Conservation (phyloP, 2,329 filamentous ascomycete species). For the Trichoderma citrinoviride region DNA sequence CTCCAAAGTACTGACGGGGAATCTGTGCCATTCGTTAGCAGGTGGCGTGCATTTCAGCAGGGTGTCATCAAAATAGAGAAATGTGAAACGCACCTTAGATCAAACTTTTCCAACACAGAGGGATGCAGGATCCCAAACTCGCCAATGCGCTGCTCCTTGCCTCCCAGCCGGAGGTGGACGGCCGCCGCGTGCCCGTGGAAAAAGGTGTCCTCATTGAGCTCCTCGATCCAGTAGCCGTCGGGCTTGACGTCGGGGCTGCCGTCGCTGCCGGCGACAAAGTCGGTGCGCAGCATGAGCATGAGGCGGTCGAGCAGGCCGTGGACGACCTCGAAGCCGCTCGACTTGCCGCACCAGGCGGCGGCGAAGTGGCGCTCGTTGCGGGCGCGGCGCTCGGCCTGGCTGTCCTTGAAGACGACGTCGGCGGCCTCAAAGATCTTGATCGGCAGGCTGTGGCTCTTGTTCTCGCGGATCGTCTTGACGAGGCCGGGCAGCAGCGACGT, state of each 20-base stretch:
- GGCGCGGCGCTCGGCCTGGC: constrained; percentile 74
- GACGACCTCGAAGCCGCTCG: constrained; percentile 89
- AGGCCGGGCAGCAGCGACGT: constrained; percentile 83
- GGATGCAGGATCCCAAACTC: constrained; percentile 94
- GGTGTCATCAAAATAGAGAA: not conserved
- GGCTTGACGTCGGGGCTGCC: constrained; percentile 57
- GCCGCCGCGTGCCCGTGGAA: constrained; percentile 86
- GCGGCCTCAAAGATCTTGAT: constrained; percentile 91
- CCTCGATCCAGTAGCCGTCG: constrained; percentile 90
- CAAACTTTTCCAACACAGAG: constrained; percentile 88
- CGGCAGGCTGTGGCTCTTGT: constrained; percentile 82
- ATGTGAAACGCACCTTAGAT: constrained; percentile 62
- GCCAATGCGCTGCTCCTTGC: constrained; percentile 75
- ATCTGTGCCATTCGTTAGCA: constrained; percentile 45
- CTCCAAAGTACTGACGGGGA: constrained; percentile 91
- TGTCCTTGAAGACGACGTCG: constrained; percentile 90
- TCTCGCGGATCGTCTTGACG: constrained; percentile 90
- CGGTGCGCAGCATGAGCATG: constrained; percentile 84
- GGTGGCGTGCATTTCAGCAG: too few species aligned
- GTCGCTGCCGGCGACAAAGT: constrained; percentile 75
- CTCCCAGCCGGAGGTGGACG: constrained; percentile 71
- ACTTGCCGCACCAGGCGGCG: constrained; percentile 94
- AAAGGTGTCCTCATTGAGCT: constrained; percentile 87
- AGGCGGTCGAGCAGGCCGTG: constrained; percentile 91
- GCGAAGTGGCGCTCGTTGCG: constrained; percentile 94